Evolutionary conservation across 495 filamentous ascomycete species (phyloP).

Genomic region (Penicillium parvum): DNA sequence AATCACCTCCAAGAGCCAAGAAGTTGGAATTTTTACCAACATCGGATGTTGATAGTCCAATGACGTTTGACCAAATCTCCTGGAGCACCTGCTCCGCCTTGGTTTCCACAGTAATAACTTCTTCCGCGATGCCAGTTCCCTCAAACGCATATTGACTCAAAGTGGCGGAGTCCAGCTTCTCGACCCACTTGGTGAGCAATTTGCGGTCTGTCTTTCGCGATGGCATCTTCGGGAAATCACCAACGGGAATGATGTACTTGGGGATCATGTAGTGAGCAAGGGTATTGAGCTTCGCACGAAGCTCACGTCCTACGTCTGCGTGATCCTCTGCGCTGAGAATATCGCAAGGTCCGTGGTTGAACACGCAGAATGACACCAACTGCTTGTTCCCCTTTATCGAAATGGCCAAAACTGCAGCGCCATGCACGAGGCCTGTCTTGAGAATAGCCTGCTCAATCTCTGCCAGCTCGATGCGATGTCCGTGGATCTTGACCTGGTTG

Average conservation of each 20-base stretch:
- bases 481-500: slow-evolving; percentile 42
- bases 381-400: not conserved
- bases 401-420: not conserved
- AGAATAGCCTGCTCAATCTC: slow-evolving; percentile 31
- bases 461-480: slow-evolving; percentile 42
- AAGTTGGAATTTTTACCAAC: slow-evolving; percentile 16
- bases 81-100: slow-evolving; percentile 18
- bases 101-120: not conserved
- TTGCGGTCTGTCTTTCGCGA: slow-evolving; percentile 42
- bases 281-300: slow-evolving; percentile 6
- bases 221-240: slow-evolving; percentile 33
- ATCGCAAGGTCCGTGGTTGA: no score
- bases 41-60: slow-evolving; percentile 1
- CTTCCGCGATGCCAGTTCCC: not conserved
- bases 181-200: slow-evolving; percentile 8
- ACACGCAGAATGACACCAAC: no score
- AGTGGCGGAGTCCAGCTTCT: not conserved
- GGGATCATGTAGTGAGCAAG: not conserved
- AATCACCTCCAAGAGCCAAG: slow-evolving; percentile 25
- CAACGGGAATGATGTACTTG: slow-evolving; percentile 10
- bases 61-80: slow-evolving; percentile 12
- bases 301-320: no score
- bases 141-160: not conserved
- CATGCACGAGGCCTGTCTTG: slow-evolving; percentile 5
- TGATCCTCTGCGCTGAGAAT: no score